phyloP scores from a whole-genome alignment of 345 rosid species.

The Combretum micranthum region DNA sequence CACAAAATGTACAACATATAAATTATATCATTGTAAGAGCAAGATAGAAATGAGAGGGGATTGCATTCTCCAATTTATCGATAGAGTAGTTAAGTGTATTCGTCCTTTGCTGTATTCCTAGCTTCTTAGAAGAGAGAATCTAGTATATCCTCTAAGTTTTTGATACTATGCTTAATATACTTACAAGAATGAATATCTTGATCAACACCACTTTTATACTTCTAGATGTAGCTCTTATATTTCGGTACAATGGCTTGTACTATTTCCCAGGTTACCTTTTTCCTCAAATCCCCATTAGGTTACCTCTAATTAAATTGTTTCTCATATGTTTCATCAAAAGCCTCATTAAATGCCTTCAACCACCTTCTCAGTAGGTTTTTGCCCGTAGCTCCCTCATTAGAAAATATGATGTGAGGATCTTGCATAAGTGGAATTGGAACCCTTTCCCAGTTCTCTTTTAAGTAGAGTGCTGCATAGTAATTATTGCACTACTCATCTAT shows the following conservation, averaged over 20 bases:
- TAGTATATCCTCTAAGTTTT: slow-evolving; percentile 50
- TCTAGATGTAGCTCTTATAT: slow-evolving; percentile 41
- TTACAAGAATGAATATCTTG: slow-evolving; percentile 20
- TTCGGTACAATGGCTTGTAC: slow-evolving; percentile 46
- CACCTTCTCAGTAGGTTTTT: slow-evolving; percentile 28
- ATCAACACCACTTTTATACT: slow-evolving; percentile 17
- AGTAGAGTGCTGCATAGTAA: slow-evolving; percentile 50
- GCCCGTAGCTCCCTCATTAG: slow-evolving; percentile 13
- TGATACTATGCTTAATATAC: slow-evolving; percentile 34
- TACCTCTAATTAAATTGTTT: slow-evolving; percentile 62
- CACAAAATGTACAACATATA: not conserved
- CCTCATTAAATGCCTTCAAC: slow-evolving; percentile 42
- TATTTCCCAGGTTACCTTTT: slow-evolving; percentile 38
- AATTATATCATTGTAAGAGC: slow-evolving; percentile 29
- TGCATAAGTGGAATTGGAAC: slow-evolving; percentile 22
- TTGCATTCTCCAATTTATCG: slow-evolving; percentile 30
- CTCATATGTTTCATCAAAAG: slow-evolving; percentile 45
- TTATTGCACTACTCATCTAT: slow-evolving; percentile 63
- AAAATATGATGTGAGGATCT: slow-evolving; percentile 12
- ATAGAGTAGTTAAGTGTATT: slow-evolving; percentile 19
- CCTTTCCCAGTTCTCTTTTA: slow-evolving; percentile 64
- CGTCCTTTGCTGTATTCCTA: slow-evolving; percentile 18
- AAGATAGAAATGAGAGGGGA: slow-evolving; percentile 17
- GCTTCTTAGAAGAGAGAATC: slow-evolving; percentile 49
- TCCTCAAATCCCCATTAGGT: slow-evolving; percentile 39